A percentile compares a stretch with the other conserved stretches of the same genome.
These are phyloP conservation scores for Ophiorrhiza pumila DNA, from an alignment of 257 asterid genomes.

Conservation along the genomic window DNA sequence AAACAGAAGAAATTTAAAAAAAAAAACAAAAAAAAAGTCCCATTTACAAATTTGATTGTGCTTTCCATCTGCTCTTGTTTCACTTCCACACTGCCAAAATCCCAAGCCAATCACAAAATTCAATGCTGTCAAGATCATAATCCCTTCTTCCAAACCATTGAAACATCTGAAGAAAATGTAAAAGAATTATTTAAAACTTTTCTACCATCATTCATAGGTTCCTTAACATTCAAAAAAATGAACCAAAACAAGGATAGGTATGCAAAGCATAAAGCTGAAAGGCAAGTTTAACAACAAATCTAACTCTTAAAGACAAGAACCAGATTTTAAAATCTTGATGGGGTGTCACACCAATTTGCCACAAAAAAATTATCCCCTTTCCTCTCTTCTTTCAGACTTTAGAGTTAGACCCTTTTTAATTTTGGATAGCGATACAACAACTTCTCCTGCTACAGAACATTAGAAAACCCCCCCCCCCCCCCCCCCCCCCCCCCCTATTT, in stretches of 20 bases:
- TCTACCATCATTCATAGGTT: slow-evolving; percentile 4
- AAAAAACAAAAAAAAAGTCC: neutral
- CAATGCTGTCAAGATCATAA: slow-evolving; percentile 4
- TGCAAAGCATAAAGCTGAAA: too few species aligned
- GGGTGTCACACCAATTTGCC: neutral
- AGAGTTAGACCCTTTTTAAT: neutral
- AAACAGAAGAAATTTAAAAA: neutral
- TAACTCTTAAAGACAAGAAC: too few species aligned
- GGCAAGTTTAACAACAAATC: too few species aligned
- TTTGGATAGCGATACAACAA: slow-evolving; percentile 1
- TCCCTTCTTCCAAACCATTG: neutral
- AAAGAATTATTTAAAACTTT: neutral
- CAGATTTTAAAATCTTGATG: neutral
- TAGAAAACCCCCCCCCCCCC: too few species aligned
- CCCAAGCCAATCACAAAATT: slow-evolving; percentile 1
- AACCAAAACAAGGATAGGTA: too few species aligned
- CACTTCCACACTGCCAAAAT: slow-evolving; percentile 14
- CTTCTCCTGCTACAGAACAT: too few species aligned
- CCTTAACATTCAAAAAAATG: neutral
- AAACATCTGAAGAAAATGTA: neutral
- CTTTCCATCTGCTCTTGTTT: slow-evolving; percentile 6
- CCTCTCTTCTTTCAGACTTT: too few species aligned
- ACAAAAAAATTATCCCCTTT: neutral
- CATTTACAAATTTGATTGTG: neutral
- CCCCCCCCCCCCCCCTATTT: slow-evolving; percentile 8